These are phyloP conservation scores for Puccinia novopanici DNA, from an alignment of 1,284 basidiomycete genomes.

Conservation along the genomic window DNA sequence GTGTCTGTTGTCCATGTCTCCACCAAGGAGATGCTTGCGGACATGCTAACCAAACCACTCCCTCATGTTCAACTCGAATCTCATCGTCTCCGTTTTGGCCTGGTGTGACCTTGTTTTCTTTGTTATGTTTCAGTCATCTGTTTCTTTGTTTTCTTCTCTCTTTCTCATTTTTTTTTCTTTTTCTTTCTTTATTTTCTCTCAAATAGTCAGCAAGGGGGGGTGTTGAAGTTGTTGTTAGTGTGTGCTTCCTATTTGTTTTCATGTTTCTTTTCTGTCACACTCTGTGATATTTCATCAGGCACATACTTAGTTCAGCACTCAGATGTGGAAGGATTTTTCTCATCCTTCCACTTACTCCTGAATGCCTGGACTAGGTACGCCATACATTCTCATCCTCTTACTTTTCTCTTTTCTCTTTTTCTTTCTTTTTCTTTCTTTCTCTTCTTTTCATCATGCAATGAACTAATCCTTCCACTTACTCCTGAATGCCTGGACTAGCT, in stretches of 20 bases:
- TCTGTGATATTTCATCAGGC: no score
- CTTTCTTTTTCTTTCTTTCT: background rate
- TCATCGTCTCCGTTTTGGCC: conserved; percentile 52
- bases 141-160: background rate
- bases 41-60: conserved; percentile 5
- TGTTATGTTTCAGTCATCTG: background rate
- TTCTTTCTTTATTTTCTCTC: background rate
- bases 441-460: background rate
- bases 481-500: no score
- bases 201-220: no score
- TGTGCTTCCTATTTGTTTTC: no score
- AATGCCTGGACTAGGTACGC: no score
- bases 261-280: no score
- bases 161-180: background rate
- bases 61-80: background rate
- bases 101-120: conserved; percentile 52
- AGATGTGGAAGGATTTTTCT: no score
- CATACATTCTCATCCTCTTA: no score
- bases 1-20: conserved; percentile 58
- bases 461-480: background rate
- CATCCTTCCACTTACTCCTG: no score
- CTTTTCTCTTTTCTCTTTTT: background rate
- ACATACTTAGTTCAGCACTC: no score
- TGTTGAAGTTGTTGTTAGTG: no score
- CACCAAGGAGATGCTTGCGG: conserved; percentile 37